Evolutionary conservation across 2,329 filamentous ascomycete species (phyloP), one percentile per base, ranked within the genome.

Genomic region (Ampelomyces quisqualis): DNA sequence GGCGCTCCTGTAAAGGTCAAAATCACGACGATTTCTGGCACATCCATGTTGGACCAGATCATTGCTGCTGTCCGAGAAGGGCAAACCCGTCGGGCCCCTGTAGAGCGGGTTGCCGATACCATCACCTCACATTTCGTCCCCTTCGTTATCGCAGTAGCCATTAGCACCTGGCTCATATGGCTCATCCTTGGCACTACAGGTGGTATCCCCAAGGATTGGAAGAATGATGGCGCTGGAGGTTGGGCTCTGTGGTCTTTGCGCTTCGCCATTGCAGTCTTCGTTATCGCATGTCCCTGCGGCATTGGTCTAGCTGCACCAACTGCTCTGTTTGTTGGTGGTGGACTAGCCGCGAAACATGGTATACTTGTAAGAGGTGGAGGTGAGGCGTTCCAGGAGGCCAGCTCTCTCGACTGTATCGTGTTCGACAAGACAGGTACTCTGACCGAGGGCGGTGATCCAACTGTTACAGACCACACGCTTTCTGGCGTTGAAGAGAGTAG

Each of bases 361-460:
- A 89, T 94, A 39, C 74, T 94, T 1, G 88, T 86, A 53, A 89
- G 90, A 67, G 88, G 88, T 15, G 88, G 88, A 15, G 88, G 88
- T 22, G 86, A 90, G 62, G 88, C 88, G 0, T 91, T 93, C 61
- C 86, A 91, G 64, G 88, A 89, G 70, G 88, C 88, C 3, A 90
- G 86, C 62, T 80, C 79, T 8, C 76, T 90, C 30, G 82, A 89
- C 63, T 85, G 84, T 37, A 82, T 93, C 26, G 85, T 93, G 1
- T 93, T 94, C 62, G 88, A 94, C 75, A 93, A 94, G 74, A 94
- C 88, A 0, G 88, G 88, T 1, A 94, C 88, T 0, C 71, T 94
- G 43, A 93, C 88, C 0, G 73, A 85, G 55, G 79, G 79, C 4
- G 86, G 85, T 5, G 82, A 88, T 51, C 86, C 87, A 0, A 79